Conservation (phyloP, 2,329 filamentous ascomycete genomes). For the Clonostachys rhizophaga region DNA sequence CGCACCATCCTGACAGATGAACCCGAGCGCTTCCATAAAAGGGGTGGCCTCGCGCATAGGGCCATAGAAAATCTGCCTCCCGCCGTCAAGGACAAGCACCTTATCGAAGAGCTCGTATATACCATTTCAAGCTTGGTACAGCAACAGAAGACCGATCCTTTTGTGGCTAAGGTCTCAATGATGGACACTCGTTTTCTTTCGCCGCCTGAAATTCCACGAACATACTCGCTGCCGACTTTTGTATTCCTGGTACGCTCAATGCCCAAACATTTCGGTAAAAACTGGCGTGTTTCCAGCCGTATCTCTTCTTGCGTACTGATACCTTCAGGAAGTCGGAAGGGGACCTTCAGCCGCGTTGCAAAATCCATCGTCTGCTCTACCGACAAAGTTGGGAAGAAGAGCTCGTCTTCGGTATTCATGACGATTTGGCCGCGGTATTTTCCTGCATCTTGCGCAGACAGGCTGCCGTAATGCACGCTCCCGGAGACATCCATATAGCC, state of each 20-base stretch:
- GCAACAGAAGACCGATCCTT: constrained; percentile 36
- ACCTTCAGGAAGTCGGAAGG: constrained; percentile 44
- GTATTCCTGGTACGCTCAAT: constrained; percentile 60
- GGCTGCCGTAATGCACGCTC: constrained; percentile 15
- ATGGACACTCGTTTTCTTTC: constrained; percentile 68
- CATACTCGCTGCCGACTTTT: constrained; percentile 60
- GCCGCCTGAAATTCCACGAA: constrained; percentile 54
- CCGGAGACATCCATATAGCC: constrained; percentile 17
- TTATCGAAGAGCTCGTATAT: constrained; percentile 67
- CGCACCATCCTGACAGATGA: constrained; percentile 38
- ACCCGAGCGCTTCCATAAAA: constrained; percentile 65
- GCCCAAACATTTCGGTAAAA: constrained; percentile 50
- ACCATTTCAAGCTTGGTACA: constrained; percentile 62
- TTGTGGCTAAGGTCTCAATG: constrained; percentile 52
- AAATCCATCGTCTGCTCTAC: constrained; percentile 63
- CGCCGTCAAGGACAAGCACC: constrained; percentile 63
- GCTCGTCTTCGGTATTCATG: constrained; percentile 36
- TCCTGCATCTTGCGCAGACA: constrained; percentile 12
- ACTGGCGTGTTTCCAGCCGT: constrained; percentile 18
- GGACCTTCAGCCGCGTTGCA: constrained; percentile 56
- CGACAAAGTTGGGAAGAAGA: constrained; percentile 62
- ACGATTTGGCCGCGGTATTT: constrained; percentile 18
- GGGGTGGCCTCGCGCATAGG: constrained; percentile 53
- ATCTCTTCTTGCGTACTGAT: constrained; percentile 16
- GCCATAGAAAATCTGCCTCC: constrained; percentile 63